These are phyloP conservation scores for Excoecaria agallocha DNA, from an alignment of 345 rosid species.

Conservation along the genomic window DNA sequence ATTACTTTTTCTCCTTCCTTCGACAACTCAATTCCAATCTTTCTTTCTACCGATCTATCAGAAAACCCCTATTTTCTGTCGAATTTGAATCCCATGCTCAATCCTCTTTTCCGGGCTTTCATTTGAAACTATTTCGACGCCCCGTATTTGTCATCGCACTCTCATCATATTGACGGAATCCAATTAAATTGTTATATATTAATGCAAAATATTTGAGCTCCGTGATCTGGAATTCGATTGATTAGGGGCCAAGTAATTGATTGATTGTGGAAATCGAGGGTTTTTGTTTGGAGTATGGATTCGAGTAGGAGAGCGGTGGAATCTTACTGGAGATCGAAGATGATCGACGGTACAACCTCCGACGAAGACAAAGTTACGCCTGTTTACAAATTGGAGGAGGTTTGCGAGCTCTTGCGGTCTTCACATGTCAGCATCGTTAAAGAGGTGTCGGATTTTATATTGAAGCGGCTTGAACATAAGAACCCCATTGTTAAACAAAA, in stretches of 20 bases:
- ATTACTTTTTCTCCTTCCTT: background rate
- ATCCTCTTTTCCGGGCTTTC: background rate
- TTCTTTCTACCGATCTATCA: background rate
- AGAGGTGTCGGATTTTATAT: slow-evolving; percentile 77
- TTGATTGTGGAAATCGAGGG: background rate
- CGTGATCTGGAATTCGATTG: background rate
- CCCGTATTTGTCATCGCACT: background rate
- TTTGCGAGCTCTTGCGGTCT: slow-evolving; percentile 84
- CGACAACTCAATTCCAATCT: background rate
- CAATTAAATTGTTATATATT: background rate
- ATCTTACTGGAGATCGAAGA: slow-evolving; percentile 94
- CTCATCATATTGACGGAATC: background rate
- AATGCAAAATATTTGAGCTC: no score
- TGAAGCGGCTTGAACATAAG: slow-evolving; percentile 88
- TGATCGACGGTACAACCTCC: slow-evolving; percentile 86
- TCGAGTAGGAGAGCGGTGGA: slow-evolving; percentile 99
- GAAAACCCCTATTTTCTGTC: background rate
- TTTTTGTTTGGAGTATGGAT: slow-evolving; percentile 52
- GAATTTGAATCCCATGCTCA: background rate
- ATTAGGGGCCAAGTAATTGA: background rate
- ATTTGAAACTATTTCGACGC: background rate
- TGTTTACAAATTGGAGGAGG: slow-evolving; percentile 91
- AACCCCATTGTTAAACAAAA: slow-evolving; percentile 93
- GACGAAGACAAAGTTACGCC: slow-evolving; percentile 94
- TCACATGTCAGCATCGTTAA: slow-evolving; percentile 80